These are phyloP conservation scores for Microsporum ferrugineum DNA, from an alignment of 2,329 filamentous ascomycete species.

Conservation along the genomic window DNA sequence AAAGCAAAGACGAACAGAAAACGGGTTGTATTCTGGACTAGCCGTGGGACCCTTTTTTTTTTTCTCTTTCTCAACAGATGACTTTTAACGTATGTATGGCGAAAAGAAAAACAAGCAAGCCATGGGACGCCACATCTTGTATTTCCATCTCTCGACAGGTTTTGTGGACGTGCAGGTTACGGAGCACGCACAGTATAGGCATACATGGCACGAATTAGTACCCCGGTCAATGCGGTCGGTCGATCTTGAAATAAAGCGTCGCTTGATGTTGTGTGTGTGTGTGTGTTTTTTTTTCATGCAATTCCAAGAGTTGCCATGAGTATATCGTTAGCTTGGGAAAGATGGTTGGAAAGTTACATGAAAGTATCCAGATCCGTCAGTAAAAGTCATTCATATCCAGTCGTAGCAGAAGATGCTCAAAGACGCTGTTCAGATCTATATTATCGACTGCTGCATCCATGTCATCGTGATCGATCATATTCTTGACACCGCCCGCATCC, in stretches of 20 bases:
- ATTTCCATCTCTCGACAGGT: not conserved
- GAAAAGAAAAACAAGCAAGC: not conserved
- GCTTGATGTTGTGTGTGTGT: not conserved
- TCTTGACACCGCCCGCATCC: constrained; percentile 30
- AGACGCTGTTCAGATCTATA: constrained; percentile 44
- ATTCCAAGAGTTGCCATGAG: too few species aligned
- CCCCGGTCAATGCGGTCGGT: not conserved
- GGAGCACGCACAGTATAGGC: not conserved
- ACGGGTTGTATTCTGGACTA: not conserved
- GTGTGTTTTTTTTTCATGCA: not conserved
- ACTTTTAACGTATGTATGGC: not conserved
- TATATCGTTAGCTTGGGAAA: not conserved
- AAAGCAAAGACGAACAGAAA: not conserved
- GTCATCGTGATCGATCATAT: constrained; percentile 19
- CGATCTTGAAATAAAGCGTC: not conserved
- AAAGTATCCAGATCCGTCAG: constrained; percentile 15
- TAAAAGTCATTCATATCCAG: constrained; percentile 65
- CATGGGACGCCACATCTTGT: not conserved
- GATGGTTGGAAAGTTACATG: not conserved
- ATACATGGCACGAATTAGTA: constrained; percentile 4
- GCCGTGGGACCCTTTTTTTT: not conserved
- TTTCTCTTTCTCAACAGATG: not conserved
- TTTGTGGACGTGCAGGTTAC: not conserved
- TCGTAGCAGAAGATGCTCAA: constrained; percentile 56
- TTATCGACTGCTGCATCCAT: constrained; percentile 20